These are phyloP conservation scores for Amanita pallidorosea DNA, from an alignment of 768 basidiomycete genomes.

Conservation along the genomic window DNA sequence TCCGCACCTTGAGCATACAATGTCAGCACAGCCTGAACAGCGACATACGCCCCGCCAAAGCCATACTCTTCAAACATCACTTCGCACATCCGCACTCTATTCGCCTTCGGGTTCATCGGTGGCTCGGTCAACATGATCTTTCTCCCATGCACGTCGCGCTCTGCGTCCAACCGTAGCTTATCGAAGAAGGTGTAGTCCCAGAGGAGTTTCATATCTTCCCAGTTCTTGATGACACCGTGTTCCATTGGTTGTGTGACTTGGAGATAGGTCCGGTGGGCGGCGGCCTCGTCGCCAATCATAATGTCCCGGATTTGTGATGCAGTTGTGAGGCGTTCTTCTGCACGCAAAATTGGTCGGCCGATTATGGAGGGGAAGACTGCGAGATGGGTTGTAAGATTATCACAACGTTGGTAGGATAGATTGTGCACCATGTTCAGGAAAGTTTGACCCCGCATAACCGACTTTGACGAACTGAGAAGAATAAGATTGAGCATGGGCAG, in stretches of 20 bases:
- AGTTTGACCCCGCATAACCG: conserved; percentile 87
- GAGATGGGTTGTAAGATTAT: neutral
- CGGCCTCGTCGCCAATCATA: conserved; percentile 98
- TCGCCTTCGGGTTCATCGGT: conserved; percentile 96
- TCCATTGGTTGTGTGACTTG: conserved; percentile 99
- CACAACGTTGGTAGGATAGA: neutral
- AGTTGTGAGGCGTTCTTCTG: conserved; percentile 87
- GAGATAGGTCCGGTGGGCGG: conserved; percentile 86
- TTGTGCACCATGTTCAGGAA: conserved; percentile 77
- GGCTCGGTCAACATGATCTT: conserved; percentile 96
- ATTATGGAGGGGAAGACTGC: conserved; percentile 94
- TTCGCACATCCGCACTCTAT: conserved; percentile 89
- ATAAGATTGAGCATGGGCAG: neutral
- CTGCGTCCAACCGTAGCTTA: conserved; percentile 82
- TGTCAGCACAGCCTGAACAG: conserved; percentile 97
- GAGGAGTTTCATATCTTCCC: conserved; percentile 97
- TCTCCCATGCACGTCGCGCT: conserved; percentile 34
- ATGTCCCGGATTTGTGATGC: conserved; percentile 82
- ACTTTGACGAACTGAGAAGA: conserved; percentile 77
- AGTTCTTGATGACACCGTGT: conserved; percentile 97
- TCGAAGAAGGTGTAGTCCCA: conserved; percentile 99
- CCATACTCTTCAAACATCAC: conserved; percentile 99
- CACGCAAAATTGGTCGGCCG: conserved; percentile 93
- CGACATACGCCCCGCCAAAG: conserved; percentile 91
- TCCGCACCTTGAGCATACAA: conserved; percentile 92